Base-by-base conservation (phyloP, 1,284 basidiomycete species). In the Leccinum fallax region DNA sequence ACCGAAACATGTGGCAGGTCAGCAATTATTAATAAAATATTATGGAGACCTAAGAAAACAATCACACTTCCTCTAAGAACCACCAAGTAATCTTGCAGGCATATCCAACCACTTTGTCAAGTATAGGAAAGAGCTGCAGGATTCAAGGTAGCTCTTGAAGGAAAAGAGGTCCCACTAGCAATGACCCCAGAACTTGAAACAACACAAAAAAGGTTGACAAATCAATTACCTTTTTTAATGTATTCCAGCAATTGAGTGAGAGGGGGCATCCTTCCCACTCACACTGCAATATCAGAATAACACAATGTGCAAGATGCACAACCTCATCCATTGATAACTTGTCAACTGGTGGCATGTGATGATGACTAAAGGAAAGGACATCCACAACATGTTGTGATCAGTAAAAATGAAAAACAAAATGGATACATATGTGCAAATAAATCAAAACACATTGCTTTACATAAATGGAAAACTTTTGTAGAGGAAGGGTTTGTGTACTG, bases 241-340 rank as follows among this genome's bases (percentile, higher is more conserved):
- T 66, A 32, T 70, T n/a, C 67, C 74, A 72, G 53, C 73, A 68
- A 49, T 72, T 72, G 24, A 72, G 66, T 57, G 53, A 59, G 19
- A 66, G 51, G 34, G 59, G 34, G 49, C 71, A 72, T 28, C 53
- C 63, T 10, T 68, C 70, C 71, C 71, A 72, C 8, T 72, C 71
- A 63, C 71, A 72, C 11, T 61, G 71, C 43, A 74, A 64, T 49
- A 55, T 38, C 13, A 71, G 71, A 2, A 75, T 69, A 26, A 67
- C 61, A 63, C 38, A 53, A 34, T 59, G 67, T 64, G 74, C 70
- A 59, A 76, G n/a, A 2, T 63, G 11, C 32, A 63, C 10, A 38
- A 74, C 26, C 15, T 51, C 55, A 32, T 74, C 61, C 26, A 59
- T 70, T 64, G 72, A 68, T 19, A 74, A 34, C 32, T 34, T 34